Base-by-base conservation (phyloP, 1,284 basidiomycete species). In the Abortiporus biennis region DNA sequence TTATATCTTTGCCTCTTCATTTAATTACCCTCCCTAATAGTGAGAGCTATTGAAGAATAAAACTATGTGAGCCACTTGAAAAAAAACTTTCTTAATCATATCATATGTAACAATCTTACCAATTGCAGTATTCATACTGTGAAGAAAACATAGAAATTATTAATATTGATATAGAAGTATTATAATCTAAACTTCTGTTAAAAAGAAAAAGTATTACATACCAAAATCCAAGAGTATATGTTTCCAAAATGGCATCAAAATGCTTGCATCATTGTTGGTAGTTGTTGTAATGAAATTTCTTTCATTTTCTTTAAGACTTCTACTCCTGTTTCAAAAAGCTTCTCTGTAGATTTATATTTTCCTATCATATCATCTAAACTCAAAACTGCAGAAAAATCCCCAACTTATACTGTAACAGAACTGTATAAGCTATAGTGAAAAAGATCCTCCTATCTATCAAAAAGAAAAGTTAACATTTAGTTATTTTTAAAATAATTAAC, bases 71-170 rank as follows among this genome's bases (percentile, higher is more conserved):
- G 25, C 36, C 3, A 35, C 22, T 3, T 38, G 31, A 2, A 25
- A 16, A 13, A 71, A 52, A 0, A 62, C 42, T 40, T 72, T 73
- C 1, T 67, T 73, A 31, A 73, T 50, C 8, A 70, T 55, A 51
- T 72, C 64, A 21, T 48, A 52, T 13, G 47, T 16, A 3, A 39
- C 19, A 34, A 64, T 57, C 35, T 61, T 50, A 0, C 61, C 55
- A 44, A 64, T 53, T 4, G 59, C 42, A 0, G 52, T 59, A 40
- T 63, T 63, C 20, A 48, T 27, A 5, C n/a, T 24, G 38, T 52
- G 51, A 11, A 52, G 44, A 36, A 49, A 50, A 34, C 51, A 52
- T 5, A 30, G 15, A 27, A 41, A 44, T 2, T 38, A 42, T 47
- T 52, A 17, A 8, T n/a, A n/a, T 13, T 34, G 9, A n/a, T n/a